These are phyloP conservation scores for Byssochlamys sp. DNA, from an alignment of 2,329 filamentous ascomycete species.

Conservation along the genomic window DNA sequence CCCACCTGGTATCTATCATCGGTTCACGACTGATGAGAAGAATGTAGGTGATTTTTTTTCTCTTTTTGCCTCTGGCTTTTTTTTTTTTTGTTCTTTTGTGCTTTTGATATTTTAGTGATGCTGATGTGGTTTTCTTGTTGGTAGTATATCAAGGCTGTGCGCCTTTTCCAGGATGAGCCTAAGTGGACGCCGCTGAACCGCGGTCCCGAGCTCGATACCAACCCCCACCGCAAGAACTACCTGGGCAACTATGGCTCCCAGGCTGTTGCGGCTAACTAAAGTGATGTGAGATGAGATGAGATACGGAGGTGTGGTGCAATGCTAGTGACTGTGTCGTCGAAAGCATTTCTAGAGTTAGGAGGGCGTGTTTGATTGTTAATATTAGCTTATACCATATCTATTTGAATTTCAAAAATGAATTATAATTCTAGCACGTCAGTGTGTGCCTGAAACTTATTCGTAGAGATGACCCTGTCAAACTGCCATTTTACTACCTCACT, in stretches of 20 bases:
- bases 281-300: neutral
- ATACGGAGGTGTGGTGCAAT: neutral
- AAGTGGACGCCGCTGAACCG: slow-evolving; percentile 96
- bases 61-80: neutral
- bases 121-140: slow-evolving; percentile 3
- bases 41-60: slow-evolving; percentile 57
- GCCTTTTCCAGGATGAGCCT: slow-evolving; percentile 93
- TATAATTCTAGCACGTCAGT: too few relatives aligned
- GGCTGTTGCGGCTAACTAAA: slow-evolving; percentile 18
- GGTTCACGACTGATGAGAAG: slow-evolving; percentile 84
- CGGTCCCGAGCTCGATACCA: slow-evolving; percentile 63
- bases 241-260: slow-evolving; percentile 35
- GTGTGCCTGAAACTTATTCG: too few relatives aligned
- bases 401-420: neutral
- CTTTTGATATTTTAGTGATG: neutral
- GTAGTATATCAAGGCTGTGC: slow-evolving; percentile 90
- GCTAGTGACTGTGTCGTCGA: too few relatives aligned
- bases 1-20: slow-evolving; percentile 90
- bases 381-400: neutral
- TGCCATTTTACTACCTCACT: too few relatives aligned
- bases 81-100: slow-evolving; percentile 1
- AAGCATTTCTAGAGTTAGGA: neutral
- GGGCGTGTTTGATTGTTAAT: neutral
- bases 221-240: slow-evolving; percentile 71
- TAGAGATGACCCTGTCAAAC: too few relatives aligned